Evolutionary conservation across 169 alveolate species (phyloP), one percentile per base, ranked within the genome.

Genomic region (Cryptosporidium sp.): DNA sequence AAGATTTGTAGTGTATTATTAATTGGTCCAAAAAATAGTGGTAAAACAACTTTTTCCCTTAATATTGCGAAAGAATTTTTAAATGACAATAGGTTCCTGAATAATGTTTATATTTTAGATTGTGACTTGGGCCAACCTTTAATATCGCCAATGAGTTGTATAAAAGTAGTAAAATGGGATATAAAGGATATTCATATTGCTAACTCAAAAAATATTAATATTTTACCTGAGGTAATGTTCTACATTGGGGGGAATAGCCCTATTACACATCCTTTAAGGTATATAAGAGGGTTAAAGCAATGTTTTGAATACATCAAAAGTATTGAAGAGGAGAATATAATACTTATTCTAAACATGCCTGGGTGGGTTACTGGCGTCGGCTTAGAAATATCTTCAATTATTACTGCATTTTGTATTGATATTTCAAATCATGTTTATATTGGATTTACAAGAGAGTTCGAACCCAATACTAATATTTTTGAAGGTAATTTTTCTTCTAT

Each of bases 361-460:
- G 89, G 89, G 14, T 80, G 89, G 89, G 45, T 80, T 23, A 80
- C 89, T 0, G 89, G 89, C 18, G 68, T 80, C 9, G 89, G 89
- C 2, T 45, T 67, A 41, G 89, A 80, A 18, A 80, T 80, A 26
- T 18, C 74, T 26, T 80, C 89, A 62, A 62, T 80, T 45, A 80
- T 80, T 61, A 65, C 75, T 41, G 37, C 89, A 29, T 33, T 62
- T 29, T 80, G 80, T 26, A 65, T 80, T 43, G 59, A 59, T 26
- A 23, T 80, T 39, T 80, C 89, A 62, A 62, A 37, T 41, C 9
- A 48, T 26, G 80, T 80, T 18, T 29, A 23, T 59, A 43, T 80
- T 18, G 89, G 89, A 5, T 80, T 80, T 65, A 80, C 89, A 45
- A 80, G 43, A 62, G 50, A 59, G 21, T 50, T 61, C 10, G 75